Evolutionary conservation across 2,329 filamentous ascomycete species (phyloP).

Genomic region (Dothideomycetes sp.): DNA sequence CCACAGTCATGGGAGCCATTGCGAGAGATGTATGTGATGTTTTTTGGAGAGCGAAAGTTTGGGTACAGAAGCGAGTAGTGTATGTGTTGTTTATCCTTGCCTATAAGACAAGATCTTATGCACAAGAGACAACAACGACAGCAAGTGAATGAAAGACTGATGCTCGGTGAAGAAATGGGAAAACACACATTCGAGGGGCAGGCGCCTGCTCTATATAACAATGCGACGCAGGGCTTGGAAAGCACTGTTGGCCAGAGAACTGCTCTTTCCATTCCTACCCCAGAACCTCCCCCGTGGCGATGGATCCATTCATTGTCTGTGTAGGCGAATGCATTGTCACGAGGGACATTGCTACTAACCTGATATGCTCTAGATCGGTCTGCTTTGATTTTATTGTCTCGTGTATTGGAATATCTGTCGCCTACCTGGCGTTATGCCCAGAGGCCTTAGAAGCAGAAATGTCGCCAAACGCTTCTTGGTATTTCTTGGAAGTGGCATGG

Average conservation of each 20-base stretch:
- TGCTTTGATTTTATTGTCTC: constrained; percentile 6
- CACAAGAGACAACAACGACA: no score
- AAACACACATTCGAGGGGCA: background rate
- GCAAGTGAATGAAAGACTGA: constrained; percentile 3
- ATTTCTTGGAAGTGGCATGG: constrained; percentile 12
- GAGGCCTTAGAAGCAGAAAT: constrained; percentile 8
- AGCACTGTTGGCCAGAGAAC: constrained; percentile 11
- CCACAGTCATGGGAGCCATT: constrained; percentile 15
- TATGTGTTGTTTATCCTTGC: no score
- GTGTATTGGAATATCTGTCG: constrained; percentile 10
- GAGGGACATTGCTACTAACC: background rate
- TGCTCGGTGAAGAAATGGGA: background rate
- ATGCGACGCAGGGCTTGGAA: background rate
- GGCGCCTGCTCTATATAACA: constrained; percentile 7
- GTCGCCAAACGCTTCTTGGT: constrained; percentile 11
- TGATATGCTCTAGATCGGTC: constrained; percentile 3
- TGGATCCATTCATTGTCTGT: constrained; percentile 5
- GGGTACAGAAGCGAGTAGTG: no score
- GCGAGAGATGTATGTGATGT: constrained; percentile 1
- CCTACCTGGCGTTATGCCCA: constrained; percentile 3
- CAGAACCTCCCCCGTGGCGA: background rate
- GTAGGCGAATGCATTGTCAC: constrained; percentile 5
- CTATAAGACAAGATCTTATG: no score
- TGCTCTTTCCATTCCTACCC: constrained; percentile 10
- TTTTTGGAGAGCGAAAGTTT: constrained; percentile 6